Base-by-base conservation (phyloP, 169 alveolate species). In the Cryptosporidium bovis region DNA sequence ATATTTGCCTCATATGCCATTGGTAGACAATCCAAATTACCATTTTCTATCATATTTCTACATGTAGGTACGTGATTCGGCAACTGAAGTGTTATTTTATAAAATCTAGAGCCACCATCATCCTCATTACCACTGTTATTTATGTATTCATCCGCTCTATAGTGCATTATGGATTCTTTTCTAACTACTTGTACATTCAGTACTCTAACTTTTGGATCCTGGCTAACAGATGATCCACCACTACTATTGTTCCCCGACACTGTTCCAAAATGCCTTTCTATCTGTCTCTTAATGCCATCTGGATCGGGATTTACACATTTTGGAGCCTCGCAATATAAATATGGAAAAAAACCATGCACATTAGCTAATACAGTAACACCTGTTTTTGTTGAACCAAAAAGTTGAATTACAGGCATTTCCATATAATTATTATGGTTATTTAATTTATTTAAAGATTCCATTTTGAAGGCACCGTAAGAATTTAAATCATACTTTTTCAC, bases 1-100 rank as follows among this genome's bases (percentile, higher is more conserved):
- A 97, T 93, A 82, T 97, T 97, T 4, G 99, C 97, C 92, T 98
- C 99, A 90, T 91, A 98, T n/a, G 77, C 62, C 29, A 65, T 55
- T 91, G 89, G 24, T 90, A 84, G 7, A 93, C 87, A 77, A 40
- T 77, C 87, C n/a, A 77, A 36, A 40, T 77, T 84, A 12, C 96
- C 95, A 34, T 90, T 65, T 84, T 95, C 97, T 33, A 95, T 91
- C 90, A 65, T 91, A 33, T 93, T 69, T 33, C 97, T 91, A 33
- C 92, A 90, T 12, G 95, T 67, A 12, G 97, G 92, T 13, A 95
- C 94, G 94, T 91, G 84, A 18, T 94, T 92, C 29, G 98, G 98
- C 10, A 93, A 83, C 13, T 93, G 92, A 12, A 93, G 94, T 0
- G 96, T 94, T 34, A 94, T 84, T 51, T 93, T 94, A 82, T 94